Percentiles rank a stretch among this genome's conserved stretches.
These are phyloP conservation scores for Chloris gayana DNA, from an alignment of 176 grass and related monocot species.

Conservation along the genomic window DNA sequence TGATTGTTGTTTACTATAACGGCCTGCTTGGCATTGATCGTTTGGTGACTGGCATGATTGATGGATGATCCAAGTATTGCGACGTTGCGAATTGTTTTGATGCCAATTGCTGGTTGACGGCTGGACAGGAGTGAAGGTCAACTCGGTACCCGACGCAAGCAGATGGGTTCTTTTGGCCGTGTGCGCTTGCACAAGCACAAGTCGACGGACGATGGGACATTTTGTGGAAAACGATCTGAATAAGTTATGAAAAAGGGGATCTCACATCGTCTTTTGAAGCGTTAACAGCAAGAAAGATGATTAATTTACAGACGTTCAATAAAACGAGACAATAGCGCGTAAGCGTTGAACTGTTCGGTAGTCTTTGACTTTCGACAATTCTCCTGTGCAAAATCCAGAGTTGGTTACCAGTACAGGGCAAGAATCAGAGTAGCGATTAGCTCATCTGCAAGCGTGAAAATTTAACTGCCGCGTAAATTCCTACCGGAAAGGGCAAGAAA, in stretches of 20 bases:
- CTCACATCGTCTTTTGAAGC: not conserved
- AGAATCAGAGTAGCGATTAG: not conserved
- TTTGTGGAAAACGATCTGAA: not conserved
- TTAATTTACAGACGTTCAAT: not conserved
- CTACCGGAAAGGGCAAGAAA: not conserved
- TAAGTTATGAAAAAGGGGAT: not conserved
- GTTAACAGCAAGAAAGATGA: not conserved
- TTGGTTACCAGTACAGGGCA: not conserved
- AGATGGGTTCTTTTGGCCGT: not conserved
- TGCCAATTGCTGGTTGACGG: conserved; percentile 18
- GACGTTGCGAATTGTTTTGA: not conserved
- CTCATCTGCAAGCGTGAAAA: not conserved
- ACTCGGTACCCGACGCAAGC: not conserved
- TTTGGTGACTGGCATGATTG: not conserved
- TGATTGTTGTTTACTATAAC: not conserved
- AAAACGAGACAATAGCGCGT: not conserved
- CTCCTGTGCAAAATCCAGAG: not conserved
- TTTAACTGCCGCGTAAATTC: not conserved
- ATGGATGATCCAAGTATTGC: too few relatives aligned
- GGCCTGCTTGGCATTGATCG: not conserved
- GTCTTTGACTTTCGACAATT: not conserved
- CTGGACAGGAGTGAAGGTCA: conserved; percentile 25
- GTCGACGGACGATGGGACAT: not conserved
- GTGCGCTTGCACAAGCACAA: not conserved
- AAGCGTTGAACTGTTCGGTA: not conserved